Evolutionary conservation across 208 protist species (phyloP), one percentile per base, ranked within the genome.

Genomic region (Leishmania amazonensis): DNA sequence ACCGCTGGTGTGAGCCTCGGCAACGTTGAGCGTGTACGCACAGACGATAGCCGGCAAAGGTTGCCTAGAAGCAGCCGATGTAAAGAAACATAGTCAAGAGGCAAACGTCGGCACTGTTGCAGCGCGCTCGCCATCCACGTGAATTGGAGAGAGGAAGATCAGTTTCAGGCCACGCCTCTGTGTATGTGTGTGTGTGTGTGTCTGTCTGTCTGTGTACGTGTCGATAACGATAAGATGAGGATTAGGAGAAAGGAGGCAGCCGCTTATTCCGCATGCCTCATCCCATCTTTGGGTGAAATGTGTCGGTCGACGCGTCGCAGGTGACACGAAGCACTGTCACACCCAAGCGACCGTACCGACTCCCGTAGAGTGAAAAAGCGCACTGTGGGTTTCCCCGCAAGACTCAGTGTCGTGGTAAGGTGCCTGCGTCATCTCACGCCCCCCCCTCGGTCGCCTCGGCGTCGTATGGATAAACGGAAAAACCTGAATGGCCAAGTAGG

Each of bases 401-500:
- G n/a, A 40, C 0, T 3, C 31, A 28, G 11, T 21, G 28, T 8
- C 54, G 42, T 24, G 71, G 78, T 57, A 81, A 78, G 19, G 74
- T 57, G 45, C 38, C 40, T 54, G 79, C 60, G 73, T 80, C 64
- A 54, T 79, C 65, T 31, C 71, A 54, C 45, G 75, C 79, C 0
- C 51, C 47, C 51, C 51, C 75, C 75, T 76, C n/a, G 67, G 49
- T 75, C 67, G 17, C 53, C 60, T 81, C 73, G 35, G 51, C 72
- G 42, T 79, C 81, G 0, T 45, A 24, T 21, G n/a, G 38, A 45
- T 83, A 40, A n/a, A 84, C 76, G 1, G 82, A 79, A 42, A 86
- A 21, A 84, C 67, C 71, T 83, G 57, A n/a, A 86, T 71, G 31
- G 82, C 76, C 19, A 86, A 17, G 72, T 82, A 80, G 35, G 76